phyloP scores from a whole-genome alignment of 257 asterid species.

The Solanum chiquidenum region DNA sequence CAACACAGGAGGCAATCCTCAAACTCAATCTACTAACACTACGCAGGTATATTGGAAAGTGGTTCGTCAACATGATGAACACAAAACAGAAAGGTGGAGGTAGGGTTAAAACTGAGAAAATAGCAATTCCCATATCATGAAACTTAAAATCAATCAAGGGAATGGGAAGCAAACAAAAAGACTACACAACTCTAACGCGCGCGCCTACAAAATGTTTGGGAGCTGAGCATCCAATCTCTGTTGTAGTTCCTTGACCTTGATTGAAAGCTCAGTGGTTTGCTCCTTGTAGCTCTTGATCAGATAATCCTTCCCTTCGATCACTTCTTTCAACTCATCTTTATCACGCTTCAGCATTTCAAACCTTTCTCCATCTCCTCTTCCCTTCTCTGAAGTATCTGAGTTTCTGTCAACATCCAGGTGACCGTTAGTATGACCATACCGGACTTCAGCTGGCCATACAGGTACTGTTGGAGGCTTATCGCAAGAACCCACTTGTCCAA shows the following conservation, averaged over 20 bases:
- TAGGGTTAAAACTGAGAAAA: neutral
- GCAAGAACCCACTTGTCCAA: conserved; percentile 32
- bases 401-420: conserved; percentile 30
- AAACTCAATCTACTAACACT: neutral
- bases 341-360: conserved; percentile 64
- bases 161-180: conserved; percentile 26
- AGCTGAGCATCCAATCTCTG: conserved; percentile 77
- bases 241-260: conserved; percentile 72
- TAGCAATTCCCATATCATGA: conserved; percentile 19
- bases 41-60: neutral
- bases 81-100: neutral
- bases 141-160: conserved; percentile 14
- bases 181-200: conserved; percentile 25
- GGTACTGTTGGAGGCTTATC: conserved; percentile 45
- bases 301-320: conserved; percentile 79
- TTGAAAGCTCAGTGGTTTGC: conserved; percentile 69
- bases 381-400: conserved; percentile 28
- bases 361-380: conserved; percentile 41
- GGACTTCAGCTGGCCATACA: conserved; percentile 44
- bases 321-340: conserved; percentile 65
- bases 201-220: conserved; percentile 66
- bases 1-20: neutral
- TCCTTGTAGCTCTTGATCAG: conserved; percentile 78
- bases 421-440: conserved; percentile 47
- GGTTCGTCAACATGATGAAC: neutral